Evolutionary conservation across 345 rosid species (phyloP), one percentile per base, ranked within the genome.

Genomic region (Firmiana major): DNA sequence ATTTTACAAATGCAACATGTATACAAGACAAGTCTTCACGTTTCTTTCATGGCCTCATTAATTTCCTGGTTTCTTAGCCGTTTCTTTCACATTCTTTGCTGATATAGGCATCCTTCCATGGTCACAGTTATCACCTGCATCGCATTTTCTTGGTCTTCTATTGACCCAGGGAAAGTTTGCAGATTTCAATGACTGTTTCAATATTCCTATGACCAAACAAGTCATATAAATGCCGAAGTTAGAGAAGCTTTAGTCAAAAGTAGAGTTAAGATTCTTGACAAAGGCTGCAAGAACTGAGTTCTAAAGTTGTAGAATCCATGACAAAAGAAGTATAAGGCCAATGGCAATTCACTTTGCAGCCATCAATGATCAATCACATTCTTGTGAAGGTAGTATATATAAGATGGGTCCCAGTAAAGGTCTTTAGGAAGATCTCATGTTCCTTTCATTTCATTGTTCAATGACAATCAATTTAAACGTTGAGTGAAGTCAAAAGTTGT

Each of bases 361-460:
- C 48, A 63, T 63, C 26, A 19, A 64, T 64, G 48, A 64, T 64
- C 26, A 64, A 66, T 26, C 65, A 60, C n/a, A 60, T 60, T 26
- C 40, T 60, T 28, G 19, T 28, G 12, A 60, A 26, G 28, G 9
- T 26, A 63, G n/a, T n/a, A n/a, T 9, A 63, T 9, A 45, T 7
- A 46, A 24, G 73, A 26, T 26, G 21, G 73, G 73, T 24, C 55
- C 69, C 72, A 28, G 15, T 15, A 68, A 45, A 1, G 7, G n/a
- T 7, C 9, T 13, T 46, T 1, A 22, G 36, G 55, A 46, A 46
- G 74, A 46, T 46, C 74, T 45, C 26, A 71, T 17, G 74, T 49
- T 48, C 40, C 26, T 71, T 49, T 51, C 60, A 31, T n/a, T 31
- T 71, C 43, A 49, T 71, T 69, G 40, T 48, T 69, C 36, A 31